Conservation (phyloP, 192 early-diverging fungal species). For the Coemansia sp. region DNA sequence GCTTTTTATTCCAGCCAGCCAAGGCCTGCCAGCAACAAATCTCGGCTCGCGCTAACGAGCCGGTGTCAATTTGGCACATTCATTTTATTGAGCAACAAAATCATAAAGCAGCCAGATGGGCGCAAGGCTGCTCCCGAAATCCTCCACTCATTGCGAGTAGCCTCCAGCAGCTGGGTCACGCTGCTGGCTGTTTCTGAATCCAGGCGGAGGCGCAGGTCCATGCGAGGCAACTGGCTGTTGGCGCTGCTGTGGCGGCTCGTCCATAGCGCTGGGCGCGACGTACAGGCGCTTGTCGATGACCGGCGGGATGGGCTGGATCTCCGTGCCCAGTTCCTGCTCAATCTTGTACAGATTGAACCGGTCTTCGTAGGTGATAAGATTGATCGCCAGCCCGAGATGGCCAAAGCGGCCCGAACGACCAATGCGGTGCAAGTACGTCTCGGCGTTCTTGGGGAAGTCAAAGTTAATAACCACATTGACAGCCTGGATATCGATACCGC, state of each 20-base stretch:
- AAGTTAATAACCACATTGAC: conserved; percentile 99
- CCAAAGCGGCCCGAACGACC: conserved; percentile 96
- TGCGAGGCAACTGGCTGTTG: conserved; percentile 30
- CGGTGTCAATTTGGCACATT: no score
- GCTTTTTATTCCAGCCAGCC: no score
- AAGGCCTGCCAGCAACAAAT: no score
- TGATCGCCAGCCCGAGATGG: conserved; percentile 95
- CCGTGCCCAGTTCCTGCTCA: conserved; percentile 97
- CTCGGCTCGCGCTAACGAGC: no score
- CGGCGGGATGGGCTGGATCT: conserved; percentile 97
- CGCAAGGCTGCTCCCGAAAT: background rate
- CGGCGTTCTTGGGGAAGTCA: conserved; percentile 99
- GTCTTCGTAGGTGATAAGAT: conserved; percentile 98
- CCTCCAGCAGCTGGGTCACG: background rate
- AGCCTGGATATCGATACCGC: conserved; percentile 99
- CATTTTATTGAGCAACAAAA: no score
- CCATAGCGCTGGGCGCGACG: conserved; percentile 74
- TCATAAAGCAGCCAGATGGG: background rate
- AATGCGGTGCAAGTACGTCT: conserved; percentile 98
- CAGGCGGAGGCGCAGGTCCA: conserved; percentile 42
- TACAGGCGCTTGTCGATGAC: conserved; percentile 94
- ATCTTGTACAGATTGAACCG: conserved; percentile 97
- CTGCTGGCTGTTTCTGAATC: conserved; percentile 20
- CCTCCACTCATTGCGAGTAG: background rate
- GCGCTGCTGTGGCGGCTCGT: conserved; percentile 63